Evolutionary conservation across 2,329 filamentous ascomycete species (phyloP), one percentile per base, ranked within the genome.

Genomic region (Hymenotorrendiella dingleyae): DNA sequence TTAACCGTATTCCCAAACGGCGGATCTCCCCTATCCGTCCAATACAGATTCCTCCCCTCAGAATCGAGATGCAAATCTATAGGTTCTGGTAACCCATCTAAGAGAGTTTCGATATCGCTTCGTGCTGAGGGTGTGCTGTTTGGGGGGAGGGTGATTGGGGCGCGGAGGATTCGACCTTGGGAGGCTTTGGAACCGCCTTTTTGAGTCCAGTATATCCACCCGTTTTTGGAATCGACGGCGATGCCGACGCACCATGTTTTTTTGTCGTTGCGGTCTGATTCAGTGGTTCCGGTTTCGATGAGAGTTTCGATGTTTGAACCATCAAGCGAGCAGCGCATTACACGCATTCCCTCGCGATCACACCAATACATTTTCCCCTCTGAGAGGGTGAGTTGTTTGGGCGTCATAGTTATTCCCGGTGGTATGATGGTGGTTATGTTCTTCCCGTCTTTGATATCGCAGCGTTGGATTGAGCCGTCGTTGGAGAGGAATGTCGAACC

Each of bases 21-120:
- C 1, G 71, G 9, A 16, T 80, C 76, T 2, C 76, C 77, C 0
- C 77, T 64, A 46, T 80, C 77, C 0, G 76, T 78, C 77, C 76
- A 80, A 57, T 76, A 80, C 24, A 81, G 59, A 1, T 55, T 61
- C 17, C 64, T 54, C 4, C 54, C 51, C 0, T 62, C 56, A 9
- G 67, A 63, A 17, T 80, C 74, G 1, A 79, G 49, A 24, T 75
- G 72, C 0, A 80, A 58, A 48, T 80, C 74, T 45, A 80, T 73
- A 0, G 73, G 72, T 54, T 78, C 75, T 0, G 74, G 73, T 6
- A 78, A 59, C 0, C 56, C 53, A 28, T 76, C 70, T 21, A 51
- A 51, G 6, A 51, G 32, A 2, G 29, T 17, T 12, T 51, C 49
- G 12, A 47, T 43, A 17, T 47, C 37, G 0, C 8, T 24, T 3